phyloP scores from a whole-genome alignment of 805 yeast genomes.

The Suhomyces prunicola region DNA sequence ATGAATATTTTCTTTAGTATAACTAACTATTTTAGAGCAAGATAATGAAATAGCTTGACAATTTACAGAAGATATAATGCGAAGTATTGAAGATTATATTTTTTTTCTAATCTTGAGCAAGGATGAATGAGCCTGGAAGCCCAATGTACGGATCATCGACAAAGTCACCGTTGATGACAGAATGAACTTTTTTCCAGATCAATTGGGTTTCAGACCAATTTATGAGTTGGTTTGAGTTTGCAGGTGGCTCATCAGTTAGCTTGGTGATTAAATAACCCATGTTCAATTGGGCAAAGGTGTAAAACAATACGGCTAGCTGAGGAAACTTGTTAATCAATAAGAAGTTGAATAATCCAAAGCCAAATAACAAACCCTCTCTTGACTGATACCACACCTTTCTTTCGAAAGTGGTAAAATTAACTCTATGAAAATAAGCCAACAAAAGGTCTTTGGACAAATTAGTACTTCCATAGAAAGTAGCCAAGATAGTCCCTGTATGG shows the following conservation, averaged over 20 bases:
- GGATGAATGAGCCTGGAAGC: slow-evolving; percentile 23
- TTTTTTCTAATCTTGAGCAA: background rate
- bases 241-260: slow-evolving; percentile 46
- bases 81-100: background rate
- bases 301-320: slow-evolving; percentile 44
- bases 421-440: slow-evolving; percentile 47
- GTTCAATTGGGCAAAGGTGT: slow-evolving; percentile 52
- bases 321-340: slow-evolving; percentile 40
- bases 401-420: slow-evolving; percentile 43
- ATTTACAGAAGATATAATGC: background rate
- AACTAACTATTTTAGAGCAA: background rate
- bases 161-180: slow-evolving; percentile 20
- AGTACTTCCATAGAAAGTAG: slow-evolving; percentile 46
- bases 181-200: slow-evolving; percentile 27
- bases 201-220: slow-evolving; percentile 33
- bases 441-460: slow-evolving; percentile 46
- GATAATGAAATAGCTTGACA: background rate
- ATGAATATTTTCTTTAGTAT: too few relatives aligned
- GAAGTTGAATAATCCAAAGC: slow-evolving; percentile 51
- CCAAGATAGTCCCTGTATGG: slow-evolving; percentile 34
- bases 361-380: slow-evolving; percentile 54
- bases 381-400: slow-evolving; percentile 48
- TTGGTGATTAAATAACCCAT: slow-evolving; percentile 54
- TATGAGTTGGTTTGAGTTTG: slow-evolving; percentile 18
- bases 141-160: slow-evolving; percentile 23